Evolutionary conservation across 441 rosid species (phyloP).

Genomic region (Rhodomyrtus psidioides): DNA sequence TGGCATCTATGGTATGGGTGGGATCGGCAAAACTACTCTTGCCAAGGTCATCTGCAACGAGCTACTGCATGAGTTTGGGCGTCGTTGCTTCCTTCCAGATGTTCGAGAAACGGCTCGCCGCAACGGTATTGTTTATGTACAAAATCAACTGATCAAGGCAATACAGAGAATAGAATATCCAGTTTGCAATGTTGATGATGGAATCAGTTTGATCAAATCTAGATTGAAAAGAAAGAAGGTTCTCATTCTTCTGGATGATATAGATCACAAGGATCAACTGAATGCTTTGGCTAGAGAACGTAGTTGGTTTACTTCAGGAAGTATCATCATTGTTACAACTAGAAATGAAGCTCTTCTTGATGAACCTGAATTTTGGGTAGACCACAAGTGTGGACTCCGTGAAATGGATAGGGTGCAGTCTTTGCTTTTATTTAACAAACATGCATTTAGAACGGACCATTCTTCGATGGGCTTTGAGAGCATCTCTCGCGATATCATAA

Average conservation of each 20-base stretch:
- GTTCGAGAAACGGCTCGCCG: not conserved
- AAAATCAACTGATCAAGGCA: not conserved
- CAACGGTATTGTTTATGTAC: not conserved
- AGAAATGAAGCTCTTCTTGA: not conserved
- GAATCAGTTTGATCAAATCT: not conserved
- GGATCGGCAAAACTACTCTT: not conserved
- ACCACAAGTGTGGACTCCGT: not conserved
- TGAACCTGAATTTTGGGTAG: not conserved
- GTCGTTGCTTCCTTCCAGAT: not conserved
- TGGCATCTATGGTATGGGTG: not conserved
- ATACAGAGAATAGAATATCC: not conserved
- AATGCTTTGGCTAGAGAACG: fast-evolving
- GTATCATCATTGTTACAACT: not conserved
- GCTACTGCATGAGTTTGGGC: fast-evolving
- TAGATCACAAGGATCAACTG: too few species aligned
- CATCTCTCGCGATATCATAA: not conserved
- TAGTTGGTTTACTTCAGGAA: not conserved
- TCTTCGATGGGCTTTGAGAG: fast-evolving
- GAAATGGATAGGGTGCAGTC: fast-evolving
- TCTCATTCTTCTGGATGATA: not conserved
- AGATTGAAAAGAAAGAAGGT: not conserved
- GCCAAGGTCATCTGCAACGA: not conserved
- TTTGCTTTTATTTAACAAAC: not conserved
- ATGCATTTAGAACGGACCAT: not conserved
- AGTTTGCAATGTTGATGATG: not conserved